Base-by-base conservation (phyloP, 1,284 basidiomycete genomes). In the Naganishia sp. region DNA sequence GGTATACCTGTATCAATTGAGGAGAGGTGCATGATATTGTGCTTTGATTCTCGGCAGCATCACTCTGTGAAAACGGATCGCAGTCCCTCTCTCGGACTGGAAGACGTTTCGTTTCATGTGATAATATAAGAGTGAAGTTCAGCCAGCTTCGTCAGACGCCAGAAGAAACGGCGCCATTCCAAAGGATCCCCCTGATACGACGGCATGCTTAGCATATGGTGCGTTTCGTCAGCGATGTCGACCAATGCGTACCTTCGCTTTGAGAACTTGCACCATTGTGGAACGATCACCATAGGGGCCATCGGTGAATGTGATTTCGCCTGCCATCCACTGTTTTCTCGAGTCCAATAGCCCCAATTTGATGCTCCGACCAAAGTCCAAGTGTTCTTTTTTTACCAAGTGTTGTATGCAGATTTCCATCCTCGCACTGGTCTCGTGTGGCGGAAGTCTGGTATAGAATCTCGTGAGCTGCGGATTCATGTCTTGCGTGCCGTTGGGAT, bases 111-210 rank as follows among this genome's bases (percentile, higher is more conserved):
- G 11, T 45, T 18, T 42, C 48, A 66, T 15, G 60, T 66, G 52
- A 66, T 49, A 52, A 66, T 60, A 39, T 55, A 55, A 1, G 59
- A 21, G 1, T 44, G 50, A 18, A 66, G 52, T n/a, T 54, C 65
- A 9, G 65, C 60, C 31, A 61, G 56, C 42, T 66, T 66, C 15
- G 55, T 61, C 5, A 69, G 33, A 9, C 49, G 23, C 68, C 68
- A 67, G 67, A 70, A 72, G 56, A 80, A 74, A 42, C 75, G 71
- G 49, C 78, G 69, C 79, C 79, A 80, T 66, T 79, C 78, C 46
- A 80, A 69, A 11, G 78, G 78, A 63, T 74, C 75, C 21, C 79
- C 79, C 69, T 72, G 48, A 0, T 11, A 6, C 4, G 13, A 39
- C 23, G 6, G 31, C 52, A 31, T 2, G n/a, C 21, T 42, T n/a